phyloP scores from a whole-genome alignment of 2,329 filamentous ascomycete genomes.

The Sporothrix pseudoabietina region DNA sequence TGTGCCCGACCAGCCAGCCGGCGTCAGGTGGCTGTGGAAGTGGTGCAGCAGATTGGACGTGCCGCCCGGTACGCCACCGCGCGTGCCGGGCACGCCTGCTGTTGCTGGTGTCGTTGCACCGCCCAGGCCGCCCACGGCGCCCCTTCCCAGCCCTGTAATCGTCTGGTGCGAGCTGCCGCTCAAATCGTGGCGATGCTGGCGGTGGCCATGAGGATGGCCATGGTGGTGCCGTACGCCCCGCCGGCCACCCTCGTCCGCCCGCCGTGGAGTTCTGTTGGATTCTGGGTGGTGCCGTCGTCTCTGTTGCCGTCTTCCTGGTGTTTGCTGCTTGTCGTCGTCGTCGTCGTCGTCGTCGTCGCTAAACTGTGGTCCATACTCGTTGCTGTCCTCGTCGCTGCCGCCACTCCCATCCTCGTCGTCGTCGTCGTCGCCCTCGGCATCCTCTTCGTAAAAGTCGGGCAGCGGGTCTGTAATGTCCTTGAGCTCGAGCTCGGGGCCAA shows the following conservation, averaged over 20 bases:
- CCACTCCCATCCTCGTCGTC: constrained; percentile 47
- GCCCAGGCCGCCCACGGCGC: constrained; percentile 33
- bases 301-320: constrained; percentile 31
- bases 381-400: constrained; percentile 41
- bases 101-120: constrained; percentile 62
- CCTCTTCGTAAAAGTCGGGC: constrained; percentile 92
- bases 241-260: constrained; percentile 19
- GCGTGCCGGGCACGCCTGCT: constrained; percentile 40
- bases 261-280: constrained; percentile 44
- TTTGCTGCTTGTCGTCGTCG: constrained; percentile 43
- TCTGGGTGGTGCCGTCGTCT: constrained; percentile 33
- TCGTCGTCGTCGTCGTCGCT: constrained; percentile 36
- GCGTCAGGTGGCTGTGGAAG: constrained; percentile 75
- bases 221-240: constrained; percentile 10
- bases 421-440: constrained; percentile 59
- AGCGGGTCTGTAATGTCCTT: constrained; percentile 97
- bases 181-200: constrained; percentile 39
- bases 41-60: constrained; percentile 74
- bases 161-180: constrained; percentile 38
- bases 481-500: constrained; percentile 82
- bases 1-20: constrained; percentile 67
- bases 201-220: constrained; percentile 3
- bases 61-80: constrained; percentile 66
- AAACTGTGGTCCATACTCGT: constrained; percentile 23
- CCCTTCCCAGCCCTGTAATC: constrained; percentile 45